Evolutionary conservation across 352 stramenopile species (phyloP), one percentile per base, ranked within the genome.

Genomic region (Phytophthora sp.): DNA sequence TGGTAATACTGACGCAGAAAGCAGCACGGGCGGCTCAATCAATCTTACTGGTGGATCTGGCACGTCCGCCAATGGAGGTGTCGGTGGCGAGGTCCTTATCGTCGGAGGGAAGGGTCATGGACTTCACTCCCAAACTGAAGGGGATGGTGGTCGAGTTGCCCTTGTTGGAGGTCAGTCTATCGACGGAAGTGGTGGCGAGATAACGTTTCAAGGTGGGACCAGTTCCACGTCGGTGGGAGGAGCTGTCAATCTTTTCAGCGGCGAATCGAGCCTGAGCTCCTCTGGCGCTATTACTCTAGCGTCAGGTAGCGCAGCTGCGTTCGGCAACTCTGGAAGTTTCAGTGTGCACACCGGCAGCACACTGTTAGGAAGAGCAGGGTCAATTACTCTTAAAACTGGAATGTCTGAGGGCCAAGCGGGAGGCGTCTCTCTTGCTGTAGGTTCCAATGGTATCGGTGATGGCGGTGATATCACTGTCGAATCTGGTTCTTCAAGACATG

Each of bases 381-480:
- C 68, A 1, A 64, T 94, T 37, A 54, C 53, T 4, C 58, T 94
- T 38, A 39, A 15, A 26, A 91, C 80, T 30, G 82, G 84, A 24
- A 49, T 49, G 21, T 80, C 77, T 21, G 56, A 78, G 53, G 53
- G 69, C 20, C 34, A 46, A 26, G 71, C 77, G 37, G 84, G 84
- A 8, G 62, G 49, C 28, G 59, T 90, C 44, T 62, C 45, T 11
- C 26, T 89, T 11, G 23, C 53, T 13, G 66, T 91, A 21, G 79
- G 80, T 31, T 52, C 62, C 20, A 87, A 71, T 67, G 65, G 39
- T 5, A 55, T 67, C 63, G 76, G 76, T 4, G 75, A 89, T 54
- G 85, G 83, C 20, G 80, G 82, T 15, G 56, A 65, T 32, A 76
- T 94, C 26, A 64, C 42, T 51, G 35, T 94, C 4, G n/a, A 65